A percentile compares a stretch with the other conserved stretches of the same genome.
These are phyloP conservation scores for Infundibulicybe gibba DNA, from an alignment of 768 basidiomycete species.

Conservation along the genomic window DNA sequence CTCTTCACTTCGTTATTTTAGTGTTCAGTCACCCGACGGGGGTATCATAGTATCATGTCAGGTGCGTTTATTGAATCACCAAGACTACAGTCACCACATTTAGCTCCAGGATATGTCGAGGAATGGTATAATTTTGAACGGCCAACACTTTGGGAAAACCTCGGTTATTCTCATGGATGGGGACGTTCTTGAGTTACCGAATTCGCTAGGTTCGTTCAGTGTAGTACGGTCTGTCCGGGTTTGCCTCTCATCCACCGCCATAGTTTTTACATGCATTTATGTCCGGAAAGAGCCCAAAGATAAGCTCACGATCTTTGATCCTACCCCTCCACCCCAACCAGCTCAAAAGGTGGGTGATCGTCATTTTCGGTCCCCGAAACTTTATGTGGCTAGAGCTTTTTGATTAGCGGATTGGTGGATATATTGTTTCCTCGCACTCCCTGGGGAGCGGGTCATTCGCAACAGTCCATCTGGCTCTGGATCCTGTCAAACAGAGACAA, in stretches of 20 bases:
- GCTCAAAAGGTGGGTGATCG: conserved; percentile 45
- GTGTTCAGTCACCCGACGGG: conserved; percentile 66
- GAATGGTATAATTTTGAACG: conserved; percentile 73
- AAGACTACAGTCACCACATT: background rate
- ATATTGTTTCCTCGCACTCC: conserved; percentile 74
- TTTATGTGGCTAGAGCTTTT: background rate
- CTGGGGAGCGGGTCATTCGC: conserved; percentile 83
- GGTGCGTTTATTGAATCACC: conserved; percentile 29
- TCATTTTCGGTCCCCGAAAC: background rate
- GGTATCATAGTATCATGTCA: conserved; percentile 79
- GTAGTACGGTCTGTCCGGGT: background rate
- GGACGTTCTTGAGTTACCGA: conserved; percentile 64
- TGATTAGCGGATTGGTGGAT: conserved; percentile 56
- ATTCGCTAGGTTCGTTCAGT: conserved; percentile 49
- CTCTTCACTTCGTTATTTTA: conserved; percentile 20
- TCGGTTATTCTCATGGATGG: conserved; percentile 77
- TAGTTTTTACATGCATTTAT: conserved; percentile 68
- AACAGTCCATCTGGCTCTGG: conserved; percentile 75
- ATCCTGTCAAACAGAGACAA: conserved; percentile 59
- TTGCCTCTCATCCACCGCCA: background rate
- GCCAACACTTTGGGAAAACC: conserved; percentile 60
- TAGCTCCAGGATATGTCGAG: conserved; percentile 63
- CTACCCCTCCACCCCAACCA: conserved; percentile 52
- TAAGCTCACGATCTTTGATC: conserved; percentile 56
- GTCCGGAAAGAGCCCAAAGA: conserved; percentile 49